Percentiles rank a stretch among this genome's conserved stretches.
phyloP scores from a whole-genome alignment of 805 yeast genomes.

The Candida easanensis region DNA sequence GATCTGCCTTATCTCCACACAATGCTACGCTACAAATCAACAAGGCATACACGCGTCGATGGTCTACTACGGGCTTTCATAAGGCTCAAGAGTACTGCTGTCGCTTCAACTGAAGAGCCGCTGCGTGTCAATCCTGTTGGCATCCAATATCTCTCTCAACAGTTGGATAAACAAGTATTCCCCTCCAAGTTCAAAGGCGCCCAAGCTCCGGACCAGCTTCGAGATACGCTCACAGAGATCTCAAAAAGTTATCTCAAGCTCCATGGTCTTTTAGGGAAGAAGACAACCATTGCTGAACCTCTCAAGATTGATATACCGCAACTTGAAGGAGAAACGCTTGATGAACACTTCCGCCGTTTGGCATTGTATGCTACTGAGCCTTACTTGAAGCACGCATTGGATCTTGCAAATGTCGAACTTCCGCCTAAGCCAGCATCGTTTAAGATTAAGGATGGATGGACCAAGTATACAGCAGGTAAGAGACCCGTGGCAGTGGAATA shows the following conservation, averaged over 20 bases:
- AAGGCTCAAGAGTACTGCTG: conserved; percentile 2
- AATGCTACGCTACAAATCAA: conserved; percentile 1
- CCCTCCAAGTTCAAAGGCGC: conserved; percentile 23
- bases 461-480: conserved; percentile 57
- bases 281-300: conserved; percentile 60
- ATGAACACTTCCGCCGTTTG: conserved; percentile 78
- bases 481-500: conserved; percentile 55
- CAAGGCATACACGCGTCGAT: background rate
- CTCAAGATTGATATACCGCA: conserved; percentile 61
- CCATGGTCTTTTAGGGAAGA: conserved; percentile 73
- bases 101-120: conserved; percentile 25
- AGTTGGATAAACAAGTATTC: conserved; percentile 60
- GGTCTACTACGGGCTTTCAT: background rate
- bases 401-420: conserved; percentile 36
- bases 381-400: conserved; percentile 49
- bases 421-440: conserved; percentile 50
- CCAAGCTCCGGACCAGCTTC: background rate
- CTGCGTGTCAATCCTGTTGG: conserved; percentile 76
- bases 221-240: conserved; percentile 42
- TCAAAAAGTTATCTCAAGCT: conserved; percentile 56
- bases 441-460: conserved; percentile 75
- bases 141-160: conserved; percentile 67
- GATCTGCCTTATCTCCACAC: background rate
- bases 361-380: conserved; percentile 62
- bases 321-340: conserved; percentile 69